phyloP scores from a whole-genome alignment of 768 basidiomycete species.

The Macrolepiota albuminosa region DNA sequence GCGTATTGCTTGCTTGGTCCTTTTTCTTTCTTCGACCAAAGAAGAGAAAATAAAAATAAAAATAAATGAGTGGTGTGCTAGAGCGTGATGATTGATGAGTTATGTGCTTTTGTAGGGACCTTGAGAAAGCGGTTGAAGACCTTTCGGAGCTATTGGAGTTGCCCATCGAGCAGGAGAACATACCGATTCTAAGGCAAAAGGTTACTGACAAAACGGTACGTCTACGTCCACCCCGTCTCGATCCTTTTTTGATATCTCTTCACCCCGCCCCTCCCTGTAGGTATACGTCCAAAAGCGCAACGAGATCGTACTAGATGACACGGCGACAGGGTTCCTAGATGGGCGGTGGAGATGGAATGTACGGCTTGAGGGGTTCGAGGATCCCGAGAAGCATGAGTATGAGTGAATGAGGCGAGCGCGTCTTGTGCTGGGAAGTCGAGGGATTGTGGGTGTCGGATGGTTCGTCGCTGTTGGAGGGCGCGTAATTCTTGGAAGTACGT shows the following conservation, averaged over 20 bases:
- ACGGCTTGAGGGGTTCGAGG: conserved; percentile 66
- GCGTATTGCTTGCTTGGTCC: conserved; percentile 9
- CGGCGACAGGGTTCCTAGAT: conserved; percentile 84
- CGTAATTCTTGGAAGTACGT: too few species aligned
- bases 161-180: conserved; percentile 83
- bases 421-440: too few species aligned
- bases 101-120: conserved; percentile 47
- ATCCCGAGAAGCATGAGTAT: conserved; percentile 29
- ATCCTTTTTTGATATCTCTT: not conserved
- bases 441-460: too few species aligned
- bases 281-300: conserved; percentile 97
- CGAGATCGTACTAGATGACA: conserved; percentile 93
- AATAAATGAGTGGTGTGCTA: too few species aligned
- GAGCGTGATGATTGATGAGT: not conserved
- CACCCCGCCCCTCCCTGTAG: conserved; percentile 23
- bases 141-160: conserved; percentile 89
- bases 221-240: conserved; percentile 3
- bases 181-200: conserved; percentile 79
- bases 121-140: conserved; percentile 94
- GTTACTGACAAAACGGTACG: conserved; percentile 93
- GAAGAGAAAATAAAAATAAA: too few species aligned
- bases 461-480: too few species aligned
- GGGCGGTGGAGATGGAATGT: conserved; percentile 83
- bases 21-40: too few species aligned
- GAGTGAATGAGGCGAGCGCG: not conserved